phyloP scores from a whole-genome alignment of 2,329 filamentous ascomycete species.

The Fusarium decemcellulare region DNA sequence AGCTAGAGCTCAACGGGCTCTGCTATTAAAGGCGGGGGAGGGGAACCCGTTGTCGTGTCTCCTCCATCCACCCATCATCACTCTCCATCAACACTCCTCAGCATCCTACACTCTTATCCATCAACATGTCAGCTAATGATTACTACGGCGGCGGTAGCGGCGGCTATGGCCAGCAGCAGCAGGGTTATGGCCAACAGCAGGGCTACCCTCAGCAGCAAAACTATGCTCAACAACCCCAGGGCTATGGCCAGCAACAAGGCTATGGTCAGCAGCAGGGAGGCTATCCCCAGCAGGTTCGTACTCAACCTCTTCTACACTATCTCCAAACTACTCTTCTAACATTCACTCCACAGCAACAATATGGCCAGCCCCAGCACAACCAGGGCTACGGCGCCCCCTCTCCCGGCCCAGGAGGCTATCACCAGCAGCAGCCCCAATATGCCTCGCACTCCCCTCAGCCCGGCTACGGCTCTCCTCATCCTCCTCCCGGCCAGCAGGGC shows the following conservation, averaged over 20 bases:
- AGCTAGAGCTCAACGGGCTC: conserved; percentile 14
- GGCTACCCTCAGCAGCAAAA: conserved; percentile 44
- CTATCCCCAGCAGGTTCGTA: conserved; percentile 47
- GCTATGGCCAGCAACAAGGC: conserved; percentile 38
- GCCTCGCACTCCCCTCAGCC: conserved; percentile 44
- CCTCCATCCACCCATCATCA: conserved; percentile 10
- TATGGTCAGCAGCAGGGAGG: conserved; percentile 38
- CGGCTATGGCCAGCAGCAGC: conserved; percentile 35
- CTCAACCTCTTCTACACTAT: background rate
- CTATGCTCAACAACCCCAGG: conserved; percentile 31
- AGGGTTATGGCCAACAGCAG: conserved; percentile 35
- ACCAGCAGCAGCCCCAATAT: conserved; percentile 42
- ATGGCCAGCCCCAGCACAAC: conserved; percentile 38
- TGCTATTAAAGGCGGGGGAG: conserved; percentile 41
- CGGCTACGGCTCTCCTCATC: conserved; percentile 40
- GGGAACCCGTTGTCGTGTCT: background rate
- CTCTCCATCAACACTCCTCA: background rate
- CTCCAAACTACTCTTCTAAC: background rate
- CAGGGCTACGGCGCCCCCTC: conserved; percentile 31
- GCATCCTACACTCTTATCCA: background rate
- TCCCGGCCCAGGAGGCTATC: conserved; percentile 28
- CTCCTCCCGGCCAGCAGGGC: conserved; percentile 44
- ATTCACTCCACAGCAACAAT: conserved; percentile 37
- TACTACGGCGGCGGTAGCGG: conserved; percentile 54
- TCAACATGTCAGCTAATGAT: conserved; percentile 55